phyloP scores from a whole-genome alignment of 1,139 yeast species.

The Pneumocystis jirovecii region DNA sequence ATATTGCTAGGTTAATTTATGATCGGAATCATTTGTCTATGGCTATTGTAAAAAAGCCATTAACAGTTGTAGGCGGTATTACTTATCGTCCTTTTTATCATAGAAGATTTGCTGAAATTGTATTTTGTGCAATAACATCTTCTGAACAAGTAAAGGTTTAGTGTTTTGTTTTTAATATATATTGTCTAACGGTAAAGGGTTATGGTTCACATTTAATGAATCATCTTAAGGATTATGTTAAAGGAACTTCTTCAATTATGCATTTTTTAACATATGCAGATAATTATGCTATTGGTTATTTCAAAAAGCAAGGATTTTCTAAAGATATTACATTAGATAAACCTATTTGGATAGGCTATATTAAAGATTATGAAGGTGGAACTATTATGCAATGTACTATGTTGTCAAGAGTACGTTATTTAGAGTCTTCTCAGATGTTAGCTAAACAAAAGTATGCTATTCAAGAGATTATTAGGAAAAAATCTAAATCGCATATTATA shows the following conservation, averaged over 20 bases:
- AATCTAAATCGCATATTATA: conserved; percentile 66
- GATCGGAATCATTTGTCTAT: conserved; percentile 88
- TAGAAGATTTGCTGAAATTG: conserved; percentile 91
- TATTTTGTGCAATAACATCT: conserved; percentile 91
- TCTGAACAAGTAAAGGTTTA: conserved; percentile 65
- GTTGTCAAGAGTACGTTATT: conserved; percentile 74
- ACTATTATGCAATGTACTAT: conserved; percentile 94
- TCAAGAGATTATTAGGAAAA: conserved; percentile 62
- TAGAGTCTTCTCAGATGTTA: conserved; percentile 76
- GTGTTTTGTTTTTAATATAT: not conserved
- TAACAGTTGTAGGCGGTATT: conserved; percentile 94
- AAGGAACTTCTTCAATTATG: conserved; percentile 72
- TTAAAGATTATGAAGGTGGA: conserved; percentile 97
- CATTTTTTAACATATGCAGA: conserved; percentile 94
- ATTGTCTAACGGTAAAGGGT: conserved; percentile 34
- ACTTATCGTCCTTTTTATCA: conserved; percentile 88
- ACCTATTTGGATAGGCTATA: conserved; percentile 93
- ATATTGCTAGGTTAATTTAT: conserved; percentile 83
- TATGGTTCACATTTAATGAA: conserved; percentile 98
- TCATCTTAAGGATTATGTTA: conserved; percentile 86
- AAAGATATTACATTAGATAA: conserved; percentile 80
- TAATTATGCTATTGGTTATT: conserved; percentile 95
- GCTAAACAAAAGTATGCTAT: conserved; percentile 84
- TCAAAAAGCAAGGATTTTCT: conserved; percentile 94
- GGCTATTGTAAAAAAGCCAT: conserved; percentile 76